These are phyloP conservation scores for Mycena belliarum DNA, from an alignment of 768 basidiomycete species.

Conservation along the genomic window DNA sequence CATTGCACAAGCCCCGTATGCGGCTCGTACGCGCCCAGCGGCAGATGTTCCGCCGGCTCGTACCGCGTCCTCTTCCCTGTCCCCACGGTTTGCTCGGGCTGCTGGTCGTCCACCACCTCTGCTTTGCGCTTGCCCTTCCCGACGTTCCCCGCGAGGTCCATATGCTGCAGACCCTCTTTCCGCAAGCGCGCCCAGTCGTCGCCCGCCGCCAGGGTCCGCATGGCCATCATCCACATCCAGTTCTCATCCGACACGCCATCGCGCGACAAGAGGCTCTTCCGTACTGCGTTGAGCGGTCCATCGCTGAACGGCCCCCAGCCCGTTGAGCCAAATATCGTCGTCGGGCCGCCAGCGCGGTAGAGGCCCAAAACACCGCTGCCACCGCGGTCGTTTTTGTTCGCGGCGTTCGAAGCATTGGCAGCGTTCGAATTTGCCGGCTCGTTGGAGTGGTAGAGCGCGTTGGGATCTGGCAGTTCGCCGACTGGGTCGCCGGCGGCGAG, in stretches of 20 bases:
- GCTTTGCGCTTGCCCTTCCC: slow-evolving; percentile 32
- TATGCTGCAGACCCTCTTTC: slow-evolving; percentile 51
- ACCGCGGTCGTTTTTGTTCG: slow-evolving; percentile 44
- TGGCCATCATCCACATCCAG: slow-evolving; percentile 87
- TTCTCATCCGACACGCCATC: slow-evolving; percentile 86
- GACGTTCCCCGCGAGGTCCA: slow-evolving; percentile 44
- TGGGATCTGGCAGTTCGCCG: slow-evolving; percentile 79
- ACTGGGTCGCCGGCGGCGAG: slow-evolving; percentile 82
- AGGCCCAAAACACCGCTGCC: slow-evolving; percentile 62
- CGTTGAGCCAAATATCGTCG: slow-evolving; percentile 83
- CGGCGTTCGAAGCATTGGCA: slow-evolving; percentile 31
- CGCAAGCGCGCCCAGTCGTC: slow-evolving; percentile 64
- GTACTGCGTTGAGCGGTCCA: slow-evolving; percentile 81
- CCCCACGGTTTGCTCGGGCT: slow-evolving; percentile 15
- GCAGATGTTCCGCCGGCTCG: slow-evolving; percentile 34
- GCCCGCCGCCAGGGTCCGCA: slow-evolving; percentile 62
- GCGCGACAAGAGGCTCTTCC: slow-evolving; percentile 75
- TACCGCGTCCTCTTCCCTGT: slow-evolving; percentile 29
- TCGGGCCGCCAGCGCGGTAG: slow-evolving; percentile 90
- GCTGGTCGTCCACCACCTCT: slow-evolving; percentile 29
- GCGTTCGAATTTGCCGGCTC: slow-evolving; percentile 43
- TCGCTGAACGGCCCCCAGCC: slow-evolving; percentile 90
- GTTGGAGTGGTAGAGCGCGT: slow-evolving; percentile 51
- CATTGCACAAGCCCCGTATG: slow-evolving; percentile 77
- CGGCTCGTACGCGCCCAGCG: slow-evolving; percentile 79